Conservation (phyloP, 1,139 yeast species). For the Saccharomyces uvarum region DNA sequence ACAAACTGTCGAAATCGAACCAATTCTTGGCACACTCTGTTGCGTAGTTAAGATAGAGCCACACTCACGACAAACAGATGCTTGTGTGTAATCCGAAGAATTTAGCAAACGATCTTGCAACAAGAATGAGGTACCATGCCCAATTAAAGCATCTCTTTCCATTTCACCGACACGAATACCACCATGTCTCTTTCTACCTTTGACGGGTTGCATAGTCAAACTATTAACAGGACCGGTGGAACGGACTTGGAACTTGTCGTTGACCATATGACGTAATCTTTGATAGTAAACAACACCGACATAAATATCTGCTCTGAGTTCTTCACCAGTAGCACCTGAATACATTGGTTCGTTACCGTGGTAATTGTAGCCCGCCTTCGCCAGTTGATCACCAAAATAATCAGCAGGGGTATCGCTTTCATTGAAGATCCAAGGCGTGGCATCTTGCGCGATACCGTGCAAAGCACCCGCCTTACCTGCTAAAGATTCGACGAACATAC, state of each 20-base stretch:
- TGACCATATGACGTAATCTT: constrained; percentile 98
- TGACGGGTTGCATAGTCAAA: constrained; percentile 97
- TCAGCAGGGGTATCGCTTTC: constrained; percentile 96
- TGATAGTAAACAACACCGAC: constrained; percentile 96
- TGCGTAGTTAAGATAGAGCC: constrained; percentile 89
- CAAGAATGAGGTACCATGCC: constrained; percentile 96
- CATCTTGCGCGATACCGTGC: constrained; percentile 95
- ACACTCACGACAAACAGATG: constrained; percentile 83
- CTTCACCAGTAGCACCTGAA: constrained; percentile 98
- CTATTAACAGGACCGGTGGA: constrained; percentile 97
- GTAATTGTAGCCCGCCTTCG: constrained; percentile 84
- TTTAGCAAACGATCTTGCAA: constrained; percentile 91
- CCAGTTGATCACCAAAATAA: constrained; percentile 88
- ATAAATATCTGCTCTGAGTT: constrained; percentile 88
- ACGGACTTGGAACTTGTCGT: constrained; percentile 98
- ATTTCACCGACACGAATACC: constrained; percentile 99
- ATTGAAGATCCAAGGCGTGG: constrained; percentile 92
- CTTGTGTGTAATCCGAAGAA: constrained; percentile 92
- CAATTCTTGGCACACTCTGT: constrained; percentile 83
- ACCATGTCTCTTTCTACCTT: constrained; percentile 98
- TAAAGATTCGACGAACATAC: constrained; percentile 96
- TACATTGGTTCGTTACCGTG: constrained; percentile 99
- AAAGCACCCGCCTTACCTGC: constrained; percentile 98
- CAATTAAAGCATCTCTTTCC: constrained; percentile 98
- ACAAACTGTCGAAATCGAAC: constrained; percentile 66